These are phyloP conservation scores for Scortechinia acanthostroma DNA, from an alignment of 2,329 filamentous ascomycete genomes.

Conservation along the genomic window DNA sequence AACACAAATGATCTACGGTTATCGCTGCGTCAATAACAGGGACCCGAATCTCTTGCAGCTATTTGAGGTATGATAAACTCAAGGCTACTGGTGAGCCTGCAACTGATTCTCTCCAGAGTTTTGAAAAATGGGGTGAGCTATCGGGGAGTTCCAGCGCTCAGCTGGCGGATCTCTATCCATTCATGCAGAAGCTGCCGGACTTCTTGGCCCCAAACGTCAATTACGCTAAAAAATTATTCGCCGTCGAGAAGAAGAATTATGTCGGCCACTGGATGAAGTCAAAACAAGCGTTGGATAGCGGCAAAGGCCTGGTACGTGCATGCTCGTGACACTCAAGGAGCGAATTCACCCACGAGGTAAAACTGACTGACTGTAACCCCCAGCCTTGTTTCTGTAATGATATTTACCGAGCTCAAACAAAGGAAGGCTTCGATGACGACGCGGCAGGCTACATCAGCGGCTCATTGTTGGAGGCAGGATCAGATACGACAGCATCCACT, in stretches of 20 bases:
- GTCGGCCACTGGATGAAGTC: too few species aligned
- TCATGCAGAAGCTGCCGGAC: slow-evolving; percentile 33
- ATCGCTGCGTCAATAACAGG: slow-evolving; percentile 26
- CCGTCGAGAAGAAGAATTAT: too few species aligned
- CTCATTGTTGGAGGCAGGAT: slow-evolving; percentile 32
- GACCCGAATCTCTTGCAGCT: slow-evolving; percentile 30
- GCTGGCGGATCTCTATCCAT: slow-evolving; percentile 34
- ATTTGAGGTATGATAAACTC: slow-evolving; percentile 18
- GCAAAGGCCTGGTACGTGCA: too few species aligned
- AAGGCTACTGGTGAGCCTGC: slow-evolving; percentile 4
- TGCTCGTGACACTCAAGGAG: too few species aligned
- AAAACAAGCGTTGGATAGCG: too few species aligned
- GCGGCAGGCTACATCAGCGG: slow-evolving; percentile 10
- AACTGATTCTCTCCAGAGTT: slow-evolving; percentile 10
- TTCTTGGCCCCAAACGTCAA: slow-evolving; percentile 24
- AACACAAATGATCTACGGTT: slow-evolving; percentile 40
- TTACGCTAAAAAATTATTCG: slow-evolving; percentile 30
- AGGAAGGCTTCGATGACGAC: slow-evolving; percentile 18
- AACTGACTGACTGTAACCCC: slow-evolving; percentile 26
- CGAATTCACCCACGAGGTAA: too few species aligned
- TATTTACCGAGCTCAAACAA: slow-evolving; percentile 16
- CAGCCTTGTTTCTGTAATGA: slow-evolving; percentile 19
- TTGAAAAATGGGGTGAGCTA: slow-evolving; percentile 18
- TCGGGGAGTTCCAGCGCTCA: too few species aligned
- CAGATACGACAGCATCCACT: slow-evolving; percentile 37